Evolutionary conservation across 2,329 filamentous ascomycete genomes (phyloP).

Genomic region (Byssochlamys sp.): DNA sequence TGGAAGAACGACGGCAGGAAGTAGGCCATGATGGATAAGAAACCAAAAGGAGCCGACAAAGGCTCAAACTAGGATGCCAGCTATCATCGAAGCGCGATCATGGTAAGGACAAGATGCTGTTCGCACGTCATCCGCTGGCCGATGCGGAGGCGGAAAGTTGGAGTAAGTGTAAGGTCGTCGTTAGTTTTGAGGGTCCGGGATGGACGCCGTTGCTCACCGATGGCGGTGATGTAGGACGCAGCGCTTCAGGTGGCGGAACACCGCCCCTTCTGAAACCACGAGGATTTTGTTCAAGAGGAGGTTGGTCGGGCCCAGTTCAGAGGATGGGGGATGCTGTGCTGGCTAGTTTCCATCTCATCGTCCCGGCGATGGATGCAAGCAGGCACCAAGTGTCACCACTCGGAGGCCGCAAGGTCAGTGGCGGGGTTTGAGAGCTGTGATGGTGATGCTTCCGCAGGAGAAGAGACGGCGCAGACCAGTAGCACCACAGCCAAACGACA

Average conservation of each 20-base stretch:
- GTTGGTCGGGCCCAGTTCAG: not conserved
- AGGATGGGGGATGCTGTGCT: not conserved
- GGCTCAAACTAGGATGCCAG: slow-evolving; percentile 16
- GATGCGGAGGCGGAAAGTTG: not conserved
- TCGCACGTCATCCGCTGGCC: not conserved
- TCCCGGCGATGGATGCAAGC: not conserved
- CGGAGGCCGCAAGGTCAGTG: not conserved
- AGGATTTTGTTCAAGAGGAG: not conserved
- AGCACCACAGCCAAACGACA: not conserved
- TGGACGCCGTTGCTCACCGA: not conserved
- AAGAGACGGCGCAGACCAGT: not conserved
- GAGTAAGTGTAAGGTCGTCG: not conserved
- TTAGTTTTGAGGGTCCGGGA: not conserved
- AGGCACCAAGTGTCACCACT: slow-evolving; percentile 1
- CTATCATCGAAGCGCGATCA: slow-evolving; percentile 19
- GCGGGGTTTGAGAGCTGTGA: not conserved
- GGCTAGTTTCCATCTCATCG: not conserved
- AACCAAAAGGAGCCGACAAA: slow-evolving; percentile 18
- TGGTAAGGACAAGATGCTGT: slow-evolving; percentile 5
- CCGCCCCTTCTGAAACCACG: not conserved
- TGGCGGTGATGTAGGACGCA: not conserved
- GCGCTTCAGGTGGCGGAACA: not conserved
- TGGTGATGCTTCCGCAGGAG: not conserved
- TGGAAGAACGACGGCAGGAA: slow-evolving; percentile 71
- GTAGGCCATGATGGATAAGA: slow-evolving; percentile 51